These are phyloP conservation scores for Leccinum pachyderme DNA, from an alignment of 1,284 basidiomycete genomes.

Conservation along the genomic window DNA sequence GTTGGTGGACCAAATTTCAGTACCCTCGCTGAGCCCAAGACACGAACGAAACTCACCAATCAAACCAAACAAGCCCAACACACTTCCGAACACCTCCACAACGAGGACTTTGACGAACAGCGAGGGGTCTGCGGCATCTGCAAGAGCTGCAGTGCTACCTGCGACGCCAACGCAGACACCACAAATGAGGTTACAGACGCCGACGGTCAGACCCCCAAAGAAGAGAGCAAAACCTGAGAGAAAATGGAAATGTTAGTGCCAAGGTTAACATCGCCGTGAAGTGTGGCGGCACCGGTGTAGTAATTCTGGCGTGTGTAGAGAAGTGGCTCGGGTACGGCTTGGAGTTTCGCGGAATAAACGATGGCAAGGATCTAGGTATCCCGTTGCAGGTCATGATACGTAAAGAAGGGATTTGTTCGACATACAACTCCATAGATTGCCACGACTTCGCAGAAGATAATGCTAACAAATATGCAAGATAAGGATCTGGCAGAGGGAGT, in stretches of 20 bases:
- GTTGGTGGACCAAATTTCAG: conserved; percentile 3
- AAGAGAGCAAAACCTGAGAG: conserved; percentile 83
- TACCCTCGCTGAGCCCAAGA: neutral
- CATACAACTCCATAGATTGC: conserved; percentile 93
- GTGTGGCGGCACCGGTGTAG: conserved; percentile 74
- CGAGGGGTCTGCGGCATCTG: conserved; percentile 90
- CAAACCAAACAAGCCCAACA: conserved; percentile 87
- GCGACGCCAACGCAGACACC: conserved; percentile 90
- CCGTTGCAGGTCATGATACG: neutral
- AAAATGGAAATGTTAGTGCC: neutral
- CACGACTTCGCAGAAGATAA: conserved; percentile 99
- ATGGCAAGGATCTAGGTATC: conserved; percentile 81
- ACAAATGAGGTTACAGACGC: conserved; percentile 89
- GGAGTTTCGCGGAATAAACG: conserved; percentile 84
- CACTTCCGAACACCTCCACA: conserved; percentile 93
- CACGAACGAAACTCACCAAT: conserved; percentile 63
- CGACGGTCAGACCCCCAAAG: conserved; percentile 93
- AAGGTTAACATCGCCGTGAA: neutral
- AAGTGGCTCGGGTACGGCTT: conserved; percentile 53
- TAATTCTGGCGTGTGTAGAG: conserved; percentile 85
- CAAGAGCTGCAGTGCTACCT: conserved; percentile 87
- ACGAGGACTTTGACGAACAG: conserved; percentile 94
- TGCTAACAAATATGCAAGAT: conserved; percentile 47
- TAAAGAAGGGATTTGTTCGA: conserved; percentile 13
- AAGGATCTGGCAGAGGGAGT: neutral